Base-by-base conservation (phyloP, 2,329 filamentous ascomycete genomes). In the Apiospora saccharicola region DNA sequence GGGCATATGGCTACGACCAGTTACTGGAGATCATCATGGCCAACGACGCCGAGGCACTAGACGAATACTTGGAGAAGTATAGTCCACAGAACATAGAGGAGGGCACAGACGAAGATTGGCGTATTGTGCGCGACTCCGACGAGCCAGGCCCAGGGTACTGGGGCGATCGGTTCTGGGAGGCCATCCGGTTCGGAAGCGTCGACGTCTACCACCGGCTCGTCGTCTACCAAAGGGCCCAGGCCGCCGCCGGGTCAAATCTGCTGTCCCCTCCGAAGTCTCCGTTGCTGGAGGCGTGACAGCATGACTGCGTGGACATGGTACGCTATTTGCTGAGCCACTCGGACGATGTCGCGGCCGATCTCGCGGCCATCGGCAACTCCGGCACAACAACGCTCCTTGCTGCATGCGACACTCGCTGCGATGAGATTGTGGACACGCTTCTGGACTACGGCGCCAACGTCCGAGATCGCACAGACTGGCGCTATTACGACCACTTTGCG, bases 1-100 rank as follows among this genome's bases (percentile, higher is more conserved):
- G 5, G 26, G 14, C 26, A 6, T 5, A 57, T 57, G 26, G 53
- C 19, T 57, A 34, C 2, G 8, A 8, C 26, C 26, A 14, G 7
- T 22, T 57, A 34, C 1, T 34, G 2, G 53, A 57, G 2, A 57
- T 57, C 3, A 22, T 57, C 5, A 1, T 4, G 0, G 53, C 53
- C 53, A 34, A 57, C 26, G 53, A 57, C 14, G 53, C 34, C 26
- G 53, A 57, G 34, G 53, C 53, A 57, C 30, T 57, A 34, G 53
- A 57, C 19, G 51, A 57, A 26, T 30, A 34, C 6, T 14, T 57
- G 4, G 51, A 57, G 26, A 57, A 34, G 1, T 14, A 57, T 34
- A 7, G 1, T 19, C 4, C 19, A 34, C 4, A 34, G 3, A 26
- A 19, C 51, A 2, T 1, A 26, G 30, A 26, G 51, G 26, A 30